phyloP scores from a whole-genome alignment of 495 filamentous ascomycete species.

The Penicillium pulvis region DNA sequence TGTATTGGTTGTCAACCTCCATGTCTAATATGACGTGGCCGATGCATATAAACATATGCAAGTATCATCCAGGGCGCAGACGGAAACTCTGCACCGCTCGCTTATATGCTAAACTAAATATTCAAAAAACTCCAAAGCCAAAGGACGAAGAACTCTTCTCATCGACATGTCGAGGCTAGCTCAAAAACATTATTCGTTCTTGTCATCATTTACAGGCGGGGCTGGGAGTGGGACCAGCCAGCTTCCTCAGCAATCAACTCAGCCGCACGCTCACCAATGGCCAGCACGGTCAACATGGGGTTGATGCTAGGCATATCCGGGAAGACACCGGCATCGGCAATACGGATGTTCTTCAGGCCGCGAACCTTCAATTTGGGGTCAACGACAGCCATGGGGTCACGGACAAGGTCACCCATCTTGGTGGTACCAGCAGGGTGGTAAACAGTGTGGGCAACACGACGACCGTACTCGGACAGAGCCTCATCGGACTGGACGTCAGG shows the following conservation, averaged over 20 bases:
- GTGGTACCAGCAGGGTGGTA: constrained; percentile 87
- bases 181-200: neutral
- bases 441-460: constrained; percentile 77
- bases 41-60: neutral
- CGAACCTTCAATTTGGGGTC: constrained; percentile 57
- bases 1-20: neutral
- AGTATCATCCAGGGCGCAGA: neutral
- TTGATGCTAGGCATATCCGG: constrained; percentile 68
- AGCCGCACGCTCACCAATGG: constrained; percentile 64
- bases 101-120: constrained; percentile 28
- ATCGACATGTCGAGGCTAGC: constrained; percentile 12
- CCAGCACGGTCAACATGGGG: constrained; percentile 68
- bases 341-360: constrained; percentile 59
- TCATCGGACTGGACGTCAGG: constrained; percentile 68
- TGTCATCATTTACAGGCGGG: constrained; percentile 36
- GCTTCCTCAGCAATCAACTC: constrained; percentile 64
- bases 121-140: constrained; percentile 2
- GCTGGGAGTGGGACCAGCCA: constrained; percentile 59
- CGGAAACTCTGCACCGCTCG: constrained; percentile 20
- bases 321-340: constrained; percentile 70
- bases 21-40: neutral
- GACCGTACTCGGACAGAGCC: constrained; percentile 71
- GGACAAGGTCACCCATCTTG: constrained; percentile 74
- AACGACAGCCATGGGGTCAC: constrained; percentile 68
- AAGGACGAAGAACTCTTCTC: constrained; percentile 16